Percentiles rank a stretch among this genome's conserved stretches.
phyloP scores from a whole-genome alignment of 2,329 filamentous ascomycete species.

The Akanthomyces dipterigenus region DNA sequence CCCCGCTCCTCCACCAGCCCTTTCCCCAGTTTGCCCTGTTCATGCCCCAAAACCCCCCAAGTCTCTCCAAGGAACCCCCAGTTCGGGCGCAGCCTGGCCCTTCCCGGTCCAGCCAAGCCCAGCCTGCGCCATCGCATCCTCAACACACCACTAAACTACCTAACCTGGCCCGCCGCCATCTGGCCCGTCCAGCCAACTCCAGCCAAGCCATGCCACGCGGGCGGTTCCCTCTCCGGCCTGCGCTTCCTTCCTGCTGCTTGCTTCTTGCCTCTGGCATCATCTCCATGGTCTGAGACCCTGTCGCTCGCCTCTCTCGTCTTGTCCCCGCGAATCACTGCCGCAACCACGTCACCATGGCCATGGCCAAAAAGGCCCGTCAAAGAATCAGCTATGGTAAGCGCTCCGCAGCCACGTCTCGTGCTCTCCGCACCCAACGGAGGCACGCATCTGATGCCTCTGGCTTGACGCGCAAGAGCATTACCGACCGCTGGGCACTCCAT shows the following conservation, averaged over 20 bases:
- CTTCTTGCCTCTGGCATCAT: background rate
- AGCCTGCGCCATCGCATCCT: background rate
- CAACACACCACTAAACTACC: background rate
- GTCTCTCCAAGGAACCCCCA: background rate
- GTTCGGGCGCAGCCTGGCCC: background rate
- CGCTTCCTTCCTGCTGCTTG: background rate
- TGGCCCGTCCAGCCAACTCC: background rate
- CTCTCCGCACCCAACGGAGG: conserved; percentile 13
- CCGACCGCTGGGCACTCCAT: no score
- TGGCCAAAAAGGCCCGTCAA: conserved; percentile 64
- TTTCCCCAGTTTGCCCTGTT: background rate
- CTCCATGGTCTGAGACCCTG: background rate
- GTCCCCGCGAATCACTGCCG: background rate
- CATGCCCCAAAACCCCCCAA: background rate
- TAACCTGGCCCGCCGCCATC: background rate
- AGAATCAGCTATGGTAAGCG: conserved; percentile 61
- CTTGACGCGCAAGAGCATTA: background rate
- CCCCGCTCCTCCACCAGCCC: background rate
- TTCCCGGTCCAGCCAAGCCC: background rate
- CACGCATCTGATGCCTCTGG: background rate
- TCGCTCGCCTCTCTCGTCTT: background rate
- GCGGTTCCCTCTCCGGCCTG: conserved; percentile 1
- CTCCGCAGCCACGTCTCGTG: background rate
- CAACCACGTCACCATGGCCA: conserved; percentile 24
- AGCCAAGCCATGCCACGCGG: conserved; percentile 12